Base-by-base conservation (phyloP, 192 early-diverging fungal species). In the Backusella morwellensis region DNA sequence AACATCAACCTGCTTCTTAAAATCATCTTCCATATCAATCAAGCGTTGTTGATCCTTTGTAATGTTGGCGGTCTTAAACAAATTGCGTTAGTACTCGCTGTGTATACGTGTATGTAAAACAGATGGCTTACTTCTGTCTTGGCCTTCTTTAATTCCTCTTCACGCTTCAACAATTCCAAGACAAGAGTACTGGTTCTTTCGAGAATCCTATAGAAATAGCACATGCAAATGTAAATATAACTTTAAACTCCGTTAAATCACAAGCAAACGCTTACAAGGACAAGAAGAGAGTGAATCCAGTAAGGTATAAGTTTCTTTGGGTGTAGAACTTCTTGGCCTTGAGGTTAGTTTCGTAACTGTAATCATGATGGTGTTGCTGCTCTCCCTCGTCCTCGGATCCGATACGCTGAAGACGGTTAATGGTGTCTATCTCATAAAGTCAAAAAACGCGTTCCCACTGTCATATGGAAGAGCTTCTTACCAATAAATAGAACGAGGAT, bases 301-400 rank as follows among this genome's bases (percentile, higher is more conserved):
- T 90, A 59, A 90, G 70, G 38, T 90, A 90, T 81, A 90, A 80
- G 75, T 90, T 90, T 66, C 89, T 83, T 75, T 90, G 89, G 36
- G 86, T 82, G 47, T 90, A 90, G 71, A 90, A 90, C 72, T 86
- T 86, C 29, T 79, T 83, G 15, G 87, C 87, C 32, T 83, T 81
- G 34, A 85, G 23, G 32, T 72, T 83, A 17, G 79, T 71, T 32
- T 84, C 87, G 6, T 75, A 68, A 44, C 83, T 82, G 32, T 82
- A 75, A 23, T 87, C 83, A 41, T 81, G 85, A 21, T 26, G 8
- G 11, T 67, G 50, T 26, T 47, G 14, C 19, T 56, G 59, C 5
- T 80, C 79, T 40, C 56, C 71, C 35, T 77, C 76, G 6, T 50
- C 47, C 35, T 80, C 76, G 67, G 35, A 63, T 1, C 79, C 80